Evolutionary conservation across 257 asterid species (phyloP), one percentile per base, ranked within the genome.

Genomic region (Primulina eburnea): DNA sequence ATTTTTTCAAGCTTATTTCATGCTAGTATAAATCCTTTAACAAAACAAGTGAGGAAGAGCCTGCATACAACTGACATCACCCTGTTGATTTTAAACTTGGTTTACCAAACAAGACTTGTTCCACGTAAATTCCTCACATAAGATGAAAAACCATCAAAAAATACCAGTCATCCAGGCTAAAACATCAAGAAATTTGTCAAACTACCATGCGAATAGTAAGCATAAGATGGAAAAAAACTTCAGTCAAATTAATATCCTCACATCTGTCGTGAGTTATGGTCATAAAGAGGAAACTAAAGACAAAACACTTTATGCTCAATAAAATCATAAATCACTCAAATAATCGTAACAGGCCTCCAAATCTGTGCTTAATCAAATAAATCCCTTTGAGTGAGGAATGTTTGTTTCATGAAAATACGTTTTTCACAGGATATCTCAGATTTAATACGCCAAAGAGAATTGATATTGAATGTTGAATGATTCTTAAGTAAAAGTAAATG

Each of bases 11-110:
- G 63, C 35, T 4, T 18, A 6, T 53, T 5, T 26, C 28, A 1
- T 16, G 63, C 35, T 47, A 18, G 57, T 69, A 2, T 38, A 50
- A 21, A 55, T 67, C 40, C 17, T 35, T 8, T 30, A 17, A 32
- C 26, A 34, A 62, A 64, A 24, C 68, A 64, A 58, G 65, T 47
- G 6, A 63, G 47, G 64, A 69, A 58, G 37, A 75, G 71, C n/a
- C 16, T 11, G 59, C 64, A 28, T 18, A 38, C 38, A 74, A 53
- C 26, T 28, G 12, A 67, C 40, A 70, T 67, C 18, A 60, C 21
- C 47, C 53, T 21, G 29, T 2, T 52, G 68, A 71, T 76, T 50
- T 24, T 53, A 59, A 56, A 62, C 56, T 65, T 53, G 57, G 67
- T 65, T 34, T 38, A 35, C 52, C 17, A 20, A 60, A 26, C 20